Evolutionary conservation across 768 basidiomycete species (phyloP).

Genomic region (Hortiboletus campestris): DNA sequence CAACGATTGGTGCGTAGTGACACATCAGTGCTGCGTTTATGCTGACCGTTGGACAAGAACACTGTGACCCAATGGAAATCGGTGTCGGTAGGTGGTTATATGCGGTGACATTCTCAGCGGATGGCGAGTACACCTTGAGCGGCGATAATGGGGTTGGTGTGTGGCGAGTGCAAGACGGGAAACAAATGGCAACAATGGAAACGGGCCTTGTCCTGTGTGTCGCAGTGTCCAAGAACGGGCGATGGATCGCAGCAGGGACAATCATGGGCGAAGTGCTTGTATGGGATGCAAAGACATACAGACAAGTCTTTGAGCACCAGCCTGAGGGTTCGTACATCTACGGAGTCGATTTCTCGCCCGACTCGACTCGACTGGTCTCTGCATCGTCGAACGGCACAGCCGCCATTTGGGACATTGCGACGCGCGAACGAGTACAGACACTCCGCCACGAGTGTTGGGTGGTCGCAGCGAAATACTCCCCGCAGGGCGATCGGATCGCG

Average conservation of each 20-base stretch:
- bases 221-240: background rate
- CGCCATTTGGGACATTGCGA: background rate
- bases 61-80: background rate
- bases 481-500: background rate
- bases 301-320: background rate
- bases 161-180: background rate
- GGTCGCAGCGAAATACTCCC: background rate
- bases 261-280: background rate
- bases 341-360: slow-evolving; percentile 4
- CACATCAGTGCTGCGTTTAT: background rate
- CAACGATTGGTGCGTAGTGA: background rate
- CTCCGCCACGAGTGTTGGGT: background rate
- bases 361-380: background rate
- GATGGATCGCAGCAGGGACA: background rate
- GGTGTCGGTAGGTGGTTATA: background rate
- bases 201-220: background rate
- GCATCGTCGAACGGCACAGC: background rate
- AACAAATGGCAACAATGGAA: background rate
- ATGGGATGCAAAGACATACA: background rate
- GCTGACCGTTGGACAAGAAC: background rate
- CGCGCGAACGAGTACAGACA: background rate
- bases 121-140: background rate
- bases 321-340: too few relatives aligned
- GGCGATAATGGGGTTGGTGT: background rate
- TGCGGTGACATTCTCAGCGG: background rate